Conservation (phyloP, 768 basidiomycete species). For the Rhodotorula graminis region DNA sequence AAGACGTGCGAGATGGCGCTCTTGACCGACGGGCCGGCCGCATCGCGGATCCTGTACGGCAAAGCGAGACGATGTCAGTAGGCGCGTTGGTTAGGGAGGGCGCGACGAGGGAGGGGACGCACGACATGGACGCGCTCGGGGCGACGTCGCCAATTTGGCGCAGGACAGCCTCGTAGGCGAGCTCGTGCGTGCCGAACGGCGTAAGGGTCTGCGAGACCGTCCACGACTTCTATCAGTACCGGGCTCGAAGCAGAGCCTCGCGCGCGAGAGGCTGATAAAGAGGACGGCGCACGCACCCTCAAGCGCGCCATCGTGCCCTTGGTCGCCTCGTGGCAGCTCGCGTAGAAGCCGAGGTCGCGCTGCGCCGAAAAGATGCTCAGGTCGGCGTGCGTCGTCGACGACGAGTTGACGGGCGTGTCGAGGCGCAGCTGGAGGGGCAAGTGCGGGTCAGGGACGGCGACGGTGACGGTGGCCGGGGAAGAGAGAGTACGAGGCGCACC, state of each 20-base stretch:
- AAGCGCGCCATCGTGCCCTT: conserved; percentile 64
- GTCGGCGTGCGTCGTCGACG: conserved; percentile 65
- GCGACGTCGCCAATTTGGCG: conserved; percentile 68
- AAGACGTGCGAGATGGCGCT: conserved; percentile 76
- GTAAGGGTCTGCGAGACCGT: neutral
- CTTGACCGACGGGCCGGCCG: conserved; percentile 74
- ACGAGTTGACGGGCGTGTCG: conserved; percentile 48
- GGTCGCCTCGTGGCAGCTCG: conserved; percentile 63
- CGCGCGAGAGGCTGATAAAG: conserved; percentile 53
- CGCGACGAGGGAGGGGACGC: conserved; percentile 4
- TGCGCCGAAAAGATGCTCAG: conserved; percentile 68
- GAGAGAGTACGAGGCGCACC: conserved; percentile 49
- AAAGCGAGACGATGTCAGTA: neutral
- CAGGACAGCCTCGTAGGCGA: conserved; percentile 76
- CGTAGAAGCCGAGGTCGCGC: conserved; percentile 72
- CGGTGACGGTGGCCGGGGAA: too few species aligned
- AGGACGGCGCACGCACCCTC: conserved; percentile 52
- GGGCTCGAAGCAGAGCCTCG: neutral
- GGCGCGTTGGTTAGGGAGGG: neutral
- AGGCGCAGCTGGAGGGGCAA: conserved; percentile 43
- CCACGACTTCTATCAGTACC: conserved; percentile 17
- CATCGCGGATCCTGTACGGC: conserved; percentile 65
- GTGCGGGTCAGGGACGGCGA: neutral
- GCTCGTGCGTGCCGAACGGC: conserved; percentile 57
- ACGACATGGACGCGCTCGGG: conserved; percentile 79